Evolutionary conservation across 2,329 filamentous ascomycete genomes (phyloP), one percentile per base, ranked within the genome.

Genomic region (Trichoderma cornu-damae): DNA sequence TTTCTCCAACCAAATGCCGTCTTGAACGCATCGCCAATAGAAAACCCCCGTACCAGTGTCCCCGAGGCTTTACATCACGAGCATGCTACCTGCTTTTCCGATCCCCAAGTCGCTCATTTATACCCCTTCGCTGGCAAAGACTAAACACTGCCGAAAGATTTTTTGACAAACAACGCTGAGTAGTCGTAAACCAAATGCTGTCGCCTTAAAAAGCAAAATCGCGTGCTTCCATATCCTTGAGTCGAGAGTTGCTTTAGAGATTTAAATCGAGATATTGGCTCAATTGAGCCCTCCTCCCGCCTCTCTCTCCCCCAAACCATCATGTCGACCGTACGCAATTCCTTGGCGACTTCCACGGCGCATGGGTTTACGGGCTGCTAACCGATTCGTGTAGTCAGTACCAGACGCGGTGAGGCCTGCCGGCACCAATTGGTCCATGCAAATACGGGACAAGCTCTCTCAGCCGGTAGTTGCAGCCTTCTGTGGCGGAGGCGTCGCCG

Each of bases 381-480:
- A 58, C 47, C 34, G 37, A 37, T 52, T 58, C 54, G 59, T 61
- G 54, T 58, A 68, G 64, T 61, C 68, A 38, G 58, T 66, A 47
- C 62, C 69, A 46, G 65, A 63, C 58, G 60, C 68, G 62, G 59
- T 61, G 18, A 61, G 58, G 16, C 61, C 62, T 24, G 65, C 68
- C 46, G 59, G 65, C 32, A 58, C 67, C 59, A 62, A 61, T 37
- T 63, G 64, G 28, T 51, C 66, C 18, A 51, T 68, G 26, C 73
- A 75, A 28, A 62, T 80, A 52, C 74, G 71, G 46, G 75, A 79
- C 51, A 73, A 78, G 59, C 57, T 96, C 61, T 87, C 91, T 8
- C 88, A 96, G 62, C 92, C 93, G 3, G 86, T 96, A 37, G 76
- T 91, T 32, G 93, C 94, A 40, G 92, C 94, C 32, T 99, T 99